phyloP scores from a whole-genome alignment of 768 basidiomycete genomes.

The Cubamyces lactineus region DNA sequence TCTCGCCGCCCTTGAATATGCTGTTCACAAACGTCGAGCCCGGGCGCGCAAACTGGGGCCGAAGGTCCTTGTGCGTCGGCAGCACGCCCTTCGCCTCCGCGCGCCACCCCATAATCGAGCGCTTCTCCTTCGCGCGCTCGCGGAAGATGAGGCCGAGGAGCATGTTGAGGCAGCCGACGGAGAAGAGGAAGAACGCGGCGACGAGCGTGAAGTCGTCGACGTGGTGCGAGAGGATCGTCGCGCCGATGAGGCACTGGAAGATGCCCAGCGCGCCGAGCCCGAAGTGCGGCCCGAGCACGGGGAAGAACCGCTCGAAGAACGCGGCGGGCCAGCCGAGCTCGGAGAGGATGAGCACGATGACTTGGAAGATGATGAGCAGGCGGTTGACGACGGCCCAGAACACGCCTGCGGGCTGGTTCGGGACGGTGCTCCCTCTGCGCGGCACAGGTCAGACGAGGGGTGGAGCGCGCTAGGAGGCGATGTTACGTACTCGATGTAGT shows the following conservation, averaged over 20 bases:
- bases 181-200: constrained; percentile 89
- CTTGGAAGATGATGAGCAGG: constrained; percentile 85
- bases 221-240: constrained; percentile 57
- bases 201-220: constrained; percentile 90
- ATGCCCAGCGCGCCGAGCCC: constrained; percentile 86
- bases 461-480: not conserved
- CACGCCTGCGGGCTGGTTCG: constrained; percentile 86
- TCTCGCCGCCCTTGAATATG: constrained; percentile 32
- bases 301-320: constrained; percentile 86
- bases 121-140: constrained; percentile 62
- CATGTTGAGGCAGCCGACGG: constrained; percentile 88
- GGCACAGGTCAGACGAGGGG: not conserved
- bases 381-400: constrained; percentile 93
- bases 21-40: constrained; percentile 25
- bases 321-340: constrained; percentile 79
- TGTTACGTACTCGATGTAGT: constrained; percentile 74
- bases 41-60: constrained; percentile 31
- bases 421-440: constrained; percentile 72
- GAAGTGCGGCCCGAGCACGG: constrained; percentile 81
- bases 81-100: constrained; percentile 58
- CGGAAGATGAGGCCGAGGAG: constrained; percentile 58
- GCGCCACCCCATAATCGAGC: constrained; percentile 71
- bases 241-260: constrained; percentile 82
- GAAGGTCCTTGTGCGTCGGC: constrained; percentile 47
- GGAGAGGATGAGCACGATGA: constrained; percentile 77